These are phyloP conservation scores for Rugiboletus extremiorientalis DNA, from an alignment of 1,284 basidiomycete species.

Conservation along the genomic window DNA sequence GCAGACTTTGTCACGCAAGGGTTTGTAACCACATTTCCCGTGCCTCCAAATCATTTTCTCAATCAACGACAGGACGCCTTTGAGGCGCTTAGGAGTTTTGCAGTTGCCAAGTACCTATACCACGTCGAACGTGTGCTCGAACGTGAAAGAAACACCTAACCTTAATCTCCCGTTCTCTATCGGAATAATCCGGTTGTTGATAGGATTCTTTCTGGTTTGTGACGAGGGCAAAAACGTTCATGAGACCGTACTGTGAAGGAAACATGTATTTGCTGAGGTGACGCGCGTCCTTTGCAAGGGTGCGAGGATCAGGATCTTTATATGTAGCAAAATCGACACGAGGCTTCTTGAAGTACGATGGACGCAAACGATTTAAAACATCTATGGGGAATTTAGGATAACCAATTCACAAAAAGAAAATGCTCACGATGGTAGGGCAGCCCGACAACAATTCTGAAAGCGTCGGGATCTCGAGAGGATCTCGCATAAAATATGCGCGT, in stretches of 20 bases:
- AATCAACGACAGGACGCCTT: slow-evolving; percentile 50
- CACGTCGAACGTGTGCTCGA: not conserved
- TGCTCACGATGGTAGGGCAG: slow-evolving; percentile 65
- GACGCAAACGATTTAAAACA: slow-evolving; percentile 55
- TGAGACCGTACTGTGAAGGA: slow-evolving; percentile 71
- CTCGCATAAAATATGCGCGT: slow-evolving; percentile 68
- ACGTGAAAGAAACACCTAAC: slow-evolving; percentile 34
- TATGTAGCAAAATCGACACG: slow-evolving; percentile 26
- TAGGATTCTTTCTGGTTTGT: slow-evolving; percentile 29
- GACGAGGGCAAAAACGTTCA: slow-evolving; percentile 49
- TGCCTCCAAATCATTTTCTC: slow-evolving; percentile 70
- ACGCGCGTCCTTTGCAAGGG: slow-evolving; percentile 50
- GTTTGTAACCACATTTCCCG: slow-evolving; percentile 67
- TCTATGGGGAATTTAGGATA: slow-evolving; percentile 44
- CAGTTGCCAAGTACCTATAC: slow-evolving; percentile 44
- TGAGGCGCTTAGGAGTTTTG: slow-evolving; percentile 77
- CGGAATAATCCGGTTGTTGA: slow-evolving; percentile 51
- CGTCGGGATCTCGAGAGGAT: slow-evolving; percentile 48
- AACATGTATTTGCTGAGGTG: slow-evolving; percentile 84
- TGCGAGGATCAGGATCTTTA: slow-evolving; percentile 43
- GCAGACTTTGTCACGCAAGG: slow-evolving; percentile 64
- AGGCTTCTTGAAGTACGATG: slow-evolving; percentile 39
- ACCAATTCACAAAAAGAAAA: not conserved
- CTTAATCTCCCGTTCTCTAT: slow-evolving; percentile 73
- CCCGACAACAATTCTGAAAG: slow-evolving; percentile 54